These are phyloP conservation scores for Solanum chacoense DNA, from an alignment of 305 asterid species.

Conservation along the genomic window DNA sequence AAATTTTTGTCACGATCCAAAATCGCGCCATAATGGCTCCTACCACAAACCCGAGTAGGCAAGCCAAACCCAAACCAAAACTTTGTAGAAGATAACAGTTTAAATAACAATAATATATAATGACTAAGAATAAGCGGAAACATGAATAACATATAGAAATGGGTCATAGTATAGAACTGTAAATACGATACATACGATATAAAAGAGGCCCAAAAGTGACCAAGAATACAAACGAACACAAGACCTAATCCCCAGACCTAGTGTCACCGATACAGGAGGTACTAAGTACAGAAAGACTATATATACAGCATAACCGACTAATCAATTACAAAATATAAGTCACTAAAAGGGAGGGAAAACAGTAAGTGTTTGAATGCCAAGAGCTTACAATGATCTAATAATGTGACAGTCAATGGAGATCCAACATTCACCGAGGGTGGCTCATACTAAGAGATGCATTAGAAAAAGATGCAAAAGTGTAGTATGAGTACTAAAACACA, in stretches of 20 bases:
- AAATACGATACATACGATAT: not conserved
- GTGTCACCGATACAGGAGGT: not conserved
- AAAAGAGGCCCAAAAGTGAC: not conserved
- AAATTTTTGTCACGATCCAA: not conserved
- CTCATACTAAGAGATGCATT: not conserved
- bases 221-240: not conserved
- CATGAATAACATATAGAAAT: no score
- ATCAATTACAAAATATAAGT: not conserved
- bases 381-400: not conserved
- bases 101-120: no score
- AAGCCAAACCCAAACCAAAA: not conserved
- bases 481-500: not conserved
- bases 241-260: not conserved
- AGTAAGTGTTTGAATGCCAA: not conserved
- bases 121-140: not conserved
- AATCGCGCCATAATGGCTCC: no score
- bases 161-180: not conserved
- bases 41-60: not conserved
- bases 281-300: not conserved
- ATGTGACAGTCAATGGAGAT: not conserved
- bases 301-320: no score
- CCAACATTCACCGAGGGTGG: not conserved
- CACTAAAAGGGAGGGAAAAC: accelerated
- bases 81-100: not conserved
- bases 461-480: no score